Base-by-base conservation (phyloP, 2,329 filamentous ascomycete species). In the Phaeomoniella chlamydospora region DNA sequence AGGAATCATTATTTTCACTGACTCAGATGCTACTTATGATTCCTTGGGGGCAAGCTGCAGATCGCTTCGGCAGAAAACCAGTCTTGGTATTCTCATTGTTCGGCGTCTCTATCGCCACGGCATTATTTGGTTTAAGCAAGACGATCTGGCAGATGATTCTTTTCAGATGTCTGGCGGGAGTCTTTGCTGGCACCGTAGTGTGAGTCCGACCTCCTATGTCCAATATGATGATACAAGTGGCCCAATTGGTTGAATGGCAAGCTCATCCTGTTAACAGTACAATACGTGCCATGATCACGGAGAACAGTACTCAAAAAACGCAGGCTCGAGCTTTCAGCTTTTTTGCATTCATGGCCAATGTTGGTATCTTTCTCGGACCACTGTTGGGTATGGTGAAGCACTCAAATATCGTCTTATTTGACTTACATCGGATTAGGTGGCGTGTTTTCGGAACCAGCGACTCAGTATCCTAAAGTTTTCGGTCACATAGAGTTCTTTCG, bases 11-110 rank as follows among this genome's bases (percentile, higher is more conserved):
- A 18, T 88, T 87, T 57, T 81, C 76, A 2, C 58, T 79, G 4
- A 80, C 77, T 0, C 81, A 87, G 55, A 84, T 84, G 67, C 38
- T 72, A n/a, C 69, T 86, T 39, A 83, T 88, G 74, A 70, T 88
- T 16, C 59, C 67, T 42, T 87, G 81, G 81, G 81, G 81, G 0
- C 65, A 75, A 1, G 56, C 82, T 2, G 65, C 67, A 0, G 83
- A 90, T 54, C 67, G 70, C 5, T 55, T 77, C 29, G 82, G 83
- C 18, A 70, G 83, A 31, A 84, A 83, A 43, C 80, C 81, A 0
- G 68, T 84, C 1, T 67, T 90, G 9, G 66, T 86, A 2, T 61
- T 66, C 46, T 82, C 77, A 1, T 58, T 87, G 4, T 46, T 67
- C 11, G 83, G 82, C 29, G 68, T 84, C 26, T 58, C 70, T 1